Percentiles rank a stretch among this genome's conserved stretches.
Evolutionary conservation across 2,329 filamentous ascomycete species (phyloP).

Genomic region (Ploettnerulaceae sp.): DNA sequence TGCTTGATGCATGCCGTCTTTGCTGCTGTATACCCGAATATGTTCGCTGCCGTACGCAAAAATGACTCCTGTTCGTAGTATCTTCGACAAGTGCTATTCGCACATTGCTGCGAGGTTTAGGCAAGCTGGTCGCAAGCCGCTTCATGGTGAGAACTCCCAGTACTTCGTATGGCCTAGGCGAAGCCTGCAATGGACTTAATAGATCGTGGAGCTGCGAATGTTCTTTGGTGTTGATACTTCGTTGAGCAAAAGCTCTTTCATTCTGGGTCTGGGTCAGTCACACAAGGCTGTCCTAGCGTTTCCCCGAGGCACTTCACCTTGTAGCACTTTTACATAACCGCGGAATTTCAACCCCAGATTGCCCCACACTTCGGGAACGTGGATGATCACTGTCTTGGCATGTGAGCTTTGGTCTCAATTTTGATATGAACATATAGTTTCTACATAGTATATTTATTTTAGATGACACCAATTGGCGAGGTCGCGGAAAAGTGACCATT

Average conservation of each 20-base stretch:
- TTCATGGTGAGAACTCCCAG: conserved; percentile 23
- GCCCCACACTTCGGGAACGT: conserved; percentile 7
- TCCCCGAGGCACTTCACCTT: neutral
- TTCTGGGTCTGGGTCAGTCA: neutral
- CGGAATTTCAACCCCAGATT: conserved; percentile 10
- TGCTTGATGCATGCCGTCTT: conserved; percentile 27
- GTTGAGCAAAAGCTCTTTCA: neutral
- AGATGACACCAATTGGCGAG: no score
- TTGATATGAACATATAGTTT: no score
- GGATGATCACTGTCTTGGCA: neutral
- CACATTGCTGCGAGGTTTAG: conserved; percentile 15
- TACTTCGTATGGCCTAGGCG: no score
- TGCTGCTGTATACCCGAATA: neutral
- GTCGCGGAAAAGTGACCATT: no score
- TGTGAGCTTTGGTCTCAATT: neutral
- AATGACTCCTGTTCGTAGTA: neutral
- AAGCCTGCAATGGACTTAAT: neutral
- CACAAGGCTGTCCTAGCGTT: conserved; percentile 9
- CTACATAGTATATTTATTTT: no score
- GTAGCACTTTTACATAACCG: conserved; percentile 11
- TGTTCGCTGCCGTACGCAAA: neutral
- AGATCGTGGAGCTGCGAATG: neutral
- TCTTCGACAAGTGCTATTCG: conserved; percentile 12
- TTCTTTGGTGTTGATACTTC: neutral
- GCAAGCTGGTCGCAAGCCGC: conserved; percentile 23